A percentile compares a stretch with the other conserved stretches of the same genome.
Conservation (phyloP, 441 rosid genomes). For the Erodium trifolium region DNA sequence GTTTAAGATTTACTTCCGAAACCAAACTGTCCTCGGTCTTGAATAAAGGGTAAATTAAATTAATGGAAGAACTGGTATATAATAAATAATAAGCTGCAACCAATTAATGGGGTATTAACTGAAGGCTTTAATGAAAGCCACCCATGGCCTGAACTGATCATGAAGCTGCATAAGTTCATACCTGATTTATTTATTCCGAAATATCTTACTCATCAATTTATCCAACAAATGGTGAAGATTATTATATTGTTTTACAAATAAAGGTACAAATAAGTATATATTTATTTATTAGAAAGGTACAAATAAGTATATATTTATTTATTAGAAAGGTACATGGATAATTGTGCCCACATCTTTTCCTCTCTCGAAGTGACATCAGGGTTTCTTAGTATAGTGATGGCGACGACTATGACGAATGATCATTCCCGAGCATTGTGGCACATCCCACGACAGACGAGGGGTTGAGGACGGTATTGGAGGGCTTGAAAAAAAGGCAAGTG, state of each 20-base stretch:
- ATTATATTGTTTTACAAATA: background rate
- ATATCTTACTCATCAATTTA: too few species aligned
- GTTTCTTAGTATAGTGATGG: too few species aligned
- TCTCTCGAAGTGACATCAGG: too few species aligned
- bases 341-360: too few species aligned
- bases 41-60: background rate
- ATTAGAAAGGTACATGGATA: too few species aligned
- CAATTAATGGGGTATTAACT: constrained; percentile 1
- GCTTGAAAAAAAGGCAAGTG: too few species aligned
- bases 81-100: background rate
- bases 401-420: too few species aligned
- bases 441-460: too few species aligned
- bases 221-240: background rate
- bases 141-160: constrained; percentile 1
- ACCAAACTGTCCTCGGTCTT: constrained; percentile 1
- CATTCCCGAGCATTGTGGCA: too few species aligned
- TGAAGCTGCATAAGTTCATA: background rate
- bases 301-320: too few species aligned
- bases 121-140: constrained; percentile 6
- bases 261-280: background rate
- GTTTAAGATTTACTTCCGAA: background rate
- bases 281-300: too few species aligned
- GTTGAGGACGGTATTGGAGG: too few species aligned
- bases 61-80: background rate
- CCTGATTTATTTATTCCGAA: background rate